A percentile compares a stretch with the other conserved stretches of the same genome.
Evolutionary conservation across 805 yeast genomes (phyloP).

Genomic region (Candida insectorum): DNA sequence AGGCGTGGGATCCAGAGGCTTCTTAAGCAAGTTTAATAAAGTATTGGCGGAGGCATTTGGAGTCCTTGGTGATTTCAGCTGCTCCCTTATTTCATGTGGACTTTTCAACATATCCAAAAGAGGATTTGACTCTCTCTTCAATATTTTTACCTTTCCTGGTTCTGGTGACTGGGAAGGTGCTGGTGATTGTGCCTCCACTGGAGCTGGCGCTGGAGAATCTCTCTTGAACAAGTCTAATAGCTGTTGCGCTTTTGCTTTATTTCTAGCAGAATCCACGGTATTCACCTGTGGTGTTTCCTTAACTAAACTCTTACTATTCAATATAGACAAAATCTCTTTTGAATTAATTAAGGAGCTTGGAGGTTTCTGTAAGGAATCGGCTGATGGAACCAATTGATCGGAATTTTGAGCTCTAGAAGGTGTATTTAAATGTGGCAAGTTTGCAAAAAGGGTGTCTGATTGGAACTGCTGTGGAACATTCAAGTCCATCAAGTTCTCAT

Average conservation of each 20-base stretch:
- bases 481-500: slow-evolving; percentile 14
- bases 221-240: slow-evolving; percentile 27
- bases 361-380: slow-evolving; percentile 39
- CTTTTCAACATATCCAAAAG: slow-evolving; percentile 6
- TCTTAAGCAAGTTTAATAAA: slow-evolving; percentile 15
- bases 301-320: slow-evolving; percentile 23
- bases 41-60: slow-evolving; percentile 10
- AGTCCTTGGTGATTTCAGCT: slow-evolving; percentile 3
- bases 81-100: too few species aligned
- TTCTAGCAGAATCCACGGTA: slow-evolving; percentile 10
- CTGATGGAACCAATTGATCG: too few species aligned
- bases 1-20: slow-evolving; percentile 5
- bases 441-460: slow-evolving; percentile 15
- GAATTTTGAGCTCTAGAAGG: too few species aligned
- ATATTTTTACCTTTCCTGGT: slow-evolving; percentile 25
- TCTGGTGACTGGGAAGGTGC: too few species aligned
- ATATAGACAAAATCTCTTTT: slow-evolving; percentile 41
- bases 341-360: slow-evolving; percentile 35
- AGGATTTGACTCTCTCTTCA: slow-evolving; percentile 18
- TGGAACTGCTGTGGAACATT: slow-evolving; percentile 33
- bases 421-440: slow-evolving; percentile 9
- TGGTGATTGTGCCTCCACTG: too few species aligned
- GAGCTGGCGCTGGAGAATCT: slow-evolving; percentile 6
- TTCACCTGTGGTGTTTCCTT: slow-evolving; percentile 3
- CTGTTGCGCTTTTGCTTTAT: slow-evolving; percentile 29